Percentiles rank a stretch among this genome's conserved stretches.
Evolutionary conservation across 208 protist species (phyloP).

Genomic region (Eutreptiella sp.): DNA sequence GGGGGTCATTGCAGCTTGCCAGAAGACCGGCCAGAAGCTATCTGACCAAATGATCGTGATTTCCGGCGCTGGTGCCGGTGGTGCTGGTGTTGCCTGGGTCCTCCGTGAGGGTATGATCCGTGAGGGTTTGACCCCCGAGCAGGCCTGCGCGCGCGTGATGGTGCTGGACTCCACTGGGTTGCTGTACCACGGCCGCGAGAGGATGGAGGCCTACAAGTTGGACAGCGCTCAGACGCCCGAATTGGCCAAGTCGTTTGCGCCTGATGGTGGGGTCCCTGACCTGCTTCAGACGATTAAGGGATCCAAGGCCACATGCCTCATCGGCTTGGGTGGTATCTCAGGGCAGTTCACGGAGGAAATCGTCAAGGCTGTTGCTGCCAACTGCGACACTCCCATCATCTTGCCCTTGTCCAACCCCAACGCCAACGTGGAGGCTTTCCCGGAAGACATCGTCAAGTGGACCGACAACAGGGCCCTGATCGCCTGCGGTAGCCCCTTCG

Average conservation of each 20-base stretch:
- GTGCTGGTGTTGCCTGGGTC: no score
- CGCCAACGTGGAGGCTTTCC: slow-evolving; percentile 76
- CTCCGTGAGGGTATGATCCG: no score
- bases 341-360: slow-evolving; percentile 87
- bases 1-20: no score
- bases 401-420: slow-evolving; percentile 92
- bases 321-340: slow-evolving; percentile 83
- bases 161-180: slow-evolving; percentile 63
- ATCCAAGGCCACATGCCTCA: slow-evolving; percentile 87
- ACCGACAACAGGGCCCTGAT: slow-evolving; percentile 85
- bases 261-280: slow-evolving; percentile 22
- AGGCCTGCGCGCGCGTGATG: slow-evolving; percentile 71
- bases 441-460: slow-evolving; percentile 81
- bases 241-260: slow-evolving; percentile 1
- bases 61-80: no score
- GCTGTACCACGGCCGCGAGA: no score
- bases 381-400: slow-evolving; percentile 82
- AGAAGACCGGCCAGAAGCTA: no score
- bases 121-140: slow-evolving; percentile 50
- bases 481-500: slow-evolving; percentile 90
- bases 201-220: no score
- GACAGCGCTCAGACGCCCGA: no score
- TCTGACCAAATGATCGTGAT: no score
- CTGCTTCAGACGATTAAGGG: slow-evolving; percentile 60
- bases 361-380: slow-evolving; percentile 57